Evolutionary conservation across 192 early-diverging fungal species (phyloP), one percentile per base, ranked within the genome.

Genomic region (Backusella circina): DNA sequence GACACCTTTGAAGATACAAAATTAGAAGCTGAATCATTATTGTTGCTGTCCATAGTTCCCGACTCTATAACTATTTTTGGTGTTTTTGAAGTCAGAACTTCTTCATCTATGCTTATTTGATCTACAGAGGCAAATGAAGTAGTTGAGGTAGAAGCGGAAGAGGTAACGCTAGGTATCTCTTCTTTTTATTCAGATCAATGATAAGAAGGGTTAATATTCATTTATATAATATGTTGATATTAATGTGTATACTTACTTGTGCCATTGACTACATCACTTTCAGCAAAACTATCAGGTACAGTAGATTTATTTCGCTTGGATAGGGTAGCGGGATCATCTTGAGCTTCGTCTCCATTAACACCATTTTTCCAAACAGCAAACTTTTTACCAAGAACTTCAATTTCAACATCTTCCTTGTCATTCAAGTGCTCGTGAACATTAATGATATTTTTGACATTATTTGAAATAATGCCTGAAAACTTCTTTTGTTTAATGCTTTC

Each of bases 331-430:
- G 9, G 2, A 61, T 61, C 21, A 28, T 28, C 54, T 4, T 61
- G 23, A 28, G 4, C 12, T 3, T 61, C 54, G 3, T 61, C 21
- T 61, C 54, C 54, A 61, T 7, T 61, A 61, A 12, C 23, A 26
- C 13, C 10, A 26, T 47, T 41, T 47, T 70, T 70, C 69, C 69
- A 70, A 2, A 70, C 69, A 5, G 69, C 28, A 30, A 70, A 70
- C 31, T 44, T 70, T 31, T 47, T 70, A 30, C 69, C 69, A 70
- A 70, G 15, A 23, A 38, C 23, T 4, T 38, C 23, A 26, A 70
- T 70, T 41, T 70, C 69, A 44, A 70, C 41, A 26, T 70, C 69
- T 23, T 70, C 37, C 21, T 70, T 41, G 26, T 70, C 69, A 5
- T 38, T 38, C 37, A 70, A 47, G n/a, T 41, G 69, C 28, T 70